Base-by-base conservation (phyloP, 345 rosid genomes). In the Melastoma malabathricum region DNA sequence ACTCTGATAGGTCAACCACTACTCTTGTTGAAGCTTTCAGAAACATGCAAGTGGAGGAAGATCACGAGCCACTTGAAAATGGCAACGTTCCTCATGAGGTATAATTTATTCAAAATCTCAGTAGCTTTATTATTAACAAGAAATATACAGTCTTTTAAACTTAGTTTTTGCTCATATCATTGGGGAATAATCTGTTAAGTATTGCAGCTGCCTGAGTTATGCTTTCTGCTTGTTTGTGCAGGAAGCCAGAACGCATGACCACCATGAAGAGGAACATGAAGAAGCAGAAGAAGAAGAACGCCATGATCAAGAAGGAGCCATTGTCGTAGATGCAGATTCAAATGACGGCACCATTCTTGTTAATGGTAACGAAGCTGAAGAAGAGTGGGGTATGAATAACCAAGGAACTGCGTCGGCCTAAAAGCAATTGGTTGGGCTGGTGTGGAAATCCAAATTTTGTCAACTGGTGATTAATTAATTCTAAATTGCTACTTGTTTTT, bases 341-440 rank as follows among this genome's bases (percentile, higher is more conserved):
- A 84, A 75, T 13, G 94, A 90, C 57, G 96, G 98, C 64, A 89
- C 84, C 0, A 93, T 87, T 64, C 95, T 87, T 58, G 93, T 90
- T 53, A 87, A 90, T 59, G 94, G 95, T 65, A 90, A 79, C 60
- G 98, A 86, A 73, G 85, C 79, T 68, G 89, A 90, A 65, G 98
- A 90, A 90, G 84, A 90, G 95, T 90, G 96, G 96, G 92, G 93
- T 90, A 87, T 82, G 85, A 84, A 90, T 75, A 84, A 84, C 58
- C 89, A 90, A 84, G 96, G 74, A 90, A 77, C 89, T 78, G 83
- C 78, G 72, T 82, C 98, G 77, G 97, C 95, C 86, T 87, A 87
- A 84, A 80, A 80, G 79, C 78, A 63, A 51, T 51, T 80, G 83
- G 88, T 79, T 73, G 88, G 81, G 84, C 84, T 80, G 70, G 72